phyloP scores from a whole-genome alignment of 768 basidiomycete species.

The Crucibulum laeve region DNA sequence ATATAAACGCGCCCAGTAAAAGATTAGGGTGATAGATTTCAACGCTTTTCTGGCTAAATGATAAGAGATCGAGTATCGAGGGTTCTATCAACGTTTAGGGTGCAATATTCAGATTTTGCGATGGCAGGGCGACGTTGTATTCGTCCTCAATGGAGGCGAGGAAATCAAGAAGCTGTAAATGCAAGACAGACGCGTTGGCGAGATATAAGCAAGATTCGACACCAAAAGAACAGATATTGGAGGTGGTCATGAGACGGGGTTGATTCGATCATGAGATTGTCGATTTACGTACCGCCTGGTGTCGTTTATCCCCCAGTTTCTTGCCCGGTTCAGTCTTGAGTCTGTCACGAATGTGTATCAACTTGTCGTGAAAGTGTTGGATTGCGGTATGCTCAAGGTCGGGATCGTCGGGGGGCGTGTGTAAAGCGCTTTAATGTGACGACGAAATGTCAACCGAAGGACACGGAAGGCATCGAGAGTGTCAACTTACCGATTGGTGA shows the following conservation, averaged over 20 bases:
- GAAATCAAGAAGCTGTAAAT: conserved; percentile 58
- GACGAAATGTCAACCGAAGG: conserved; percentile 6
- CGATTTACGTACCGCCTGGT: conserved; percentile 53
- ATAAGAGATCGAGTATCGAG: not conserved
- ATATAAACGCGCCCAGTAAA: too few relatives aligned
- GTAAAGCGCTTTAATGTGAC: conserved; percentile 29
- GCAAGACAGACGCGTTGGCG: conserved; percentile 1
- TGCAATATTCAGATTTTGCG: not conserved
- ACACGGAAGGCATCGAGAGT: conserved; percentile 6
- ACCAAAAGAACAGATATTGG: not conserved
- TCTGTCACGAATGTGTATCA: conserved; percentile 65
- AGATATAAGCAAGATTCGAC: not conserved
- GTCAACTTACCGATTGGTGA: conserved; percentile 39
- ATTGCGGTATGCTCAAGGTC: conserved; percentile 50
- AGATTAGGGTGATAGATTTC: not conserved
- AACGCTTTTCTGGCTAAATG: not conserved
- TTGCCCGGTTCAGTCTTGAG: conserved; percentile 78
- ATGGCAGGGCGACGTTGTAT: conserved; percentile 19
- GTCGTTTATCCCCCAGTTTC: conserved; percentile 63
- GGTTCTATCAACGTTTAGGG: not conserved
- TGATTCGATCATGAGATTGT: not conserved
- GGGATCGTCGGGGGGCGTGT: conserved; percentile 45
- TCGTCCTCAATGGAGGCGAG: conserved; percentile 55
- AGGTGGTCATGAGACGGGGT: not conserved
- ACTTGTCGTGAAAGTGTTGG: conserved; percentile 84